These are phyloP conservation scores for Kickxella alabastrina DNA, from an alignment of 192 early-diverging fungal species.

Conservation along the genomic window DNA sequence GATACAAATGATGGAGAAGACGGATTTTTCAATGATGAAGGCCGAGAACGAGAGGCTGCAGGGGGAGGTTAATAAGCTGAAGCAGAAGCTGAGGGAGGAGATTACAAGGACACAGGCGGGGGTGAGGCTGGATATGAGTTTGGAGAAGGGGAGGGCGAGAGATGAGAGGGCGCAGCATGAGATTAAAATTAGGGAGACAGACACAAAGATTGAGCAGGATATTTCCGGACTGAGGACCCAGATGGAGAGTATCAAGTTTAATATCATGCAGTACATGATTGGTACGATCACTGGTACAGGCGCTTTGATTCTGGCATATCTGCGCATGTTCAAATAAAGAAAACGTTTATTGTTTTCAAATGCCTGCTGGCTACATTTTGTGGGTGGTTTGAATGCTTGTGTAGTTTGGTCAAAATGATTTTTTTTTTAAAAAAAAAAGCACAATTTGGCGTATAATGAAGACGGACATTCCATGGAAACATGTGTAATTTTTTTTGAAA, in stretches of 20 bases:
- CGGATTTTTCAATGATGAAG: constrained; percentile 79
- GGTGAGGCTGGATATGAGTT: constrained; percentile 77
- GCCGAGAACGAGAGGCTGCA: constrained; percentile 75
- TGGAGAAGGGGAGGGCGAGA: constrained; percentile 85
- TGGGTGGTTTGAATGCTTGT: neutral
- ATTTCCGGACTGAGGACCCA: constrained; percentile 73
- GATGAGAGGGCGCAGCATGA: constrained; percentile 82
- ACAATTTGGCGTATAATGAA: too few species aligned
- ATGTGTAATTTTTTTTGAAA: too few species aligned
- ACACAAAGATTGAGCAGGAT: constrained; percentile 85
- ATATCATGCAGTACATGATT: constrained; percentile 76
- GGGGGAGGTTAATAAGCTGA: constrained; percentile 80
- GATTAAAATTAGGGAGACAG: constrained; percentile 80
- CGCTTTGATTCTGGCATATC: constrained; percentile 63
- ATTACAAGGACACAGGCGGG: constrained; percentile 77
- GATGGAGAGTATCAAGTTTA: constrained; percentile 87
- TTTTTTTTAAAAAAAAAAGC: neutral
- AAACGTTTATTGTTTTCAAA: neutral
- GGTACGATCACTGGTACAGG: constrained; percentile 83
- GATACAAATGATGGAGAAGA: constrained; percentile 85
- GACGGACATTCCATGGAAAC: too few species aligned
- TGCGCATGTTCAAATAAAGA: constrained; percentile 49
- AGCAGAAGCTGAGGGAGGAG: constrained; percentile 77
- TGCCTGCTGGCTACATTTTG: neutral
- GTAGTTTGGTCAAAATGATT: too few species aligned